Percentiles rank a stretch among this genome's conserved stretches.
Evolutionary conservation across 257 asterid species (phyloP).

Genomic region (Rhazya stricta): DNA sequence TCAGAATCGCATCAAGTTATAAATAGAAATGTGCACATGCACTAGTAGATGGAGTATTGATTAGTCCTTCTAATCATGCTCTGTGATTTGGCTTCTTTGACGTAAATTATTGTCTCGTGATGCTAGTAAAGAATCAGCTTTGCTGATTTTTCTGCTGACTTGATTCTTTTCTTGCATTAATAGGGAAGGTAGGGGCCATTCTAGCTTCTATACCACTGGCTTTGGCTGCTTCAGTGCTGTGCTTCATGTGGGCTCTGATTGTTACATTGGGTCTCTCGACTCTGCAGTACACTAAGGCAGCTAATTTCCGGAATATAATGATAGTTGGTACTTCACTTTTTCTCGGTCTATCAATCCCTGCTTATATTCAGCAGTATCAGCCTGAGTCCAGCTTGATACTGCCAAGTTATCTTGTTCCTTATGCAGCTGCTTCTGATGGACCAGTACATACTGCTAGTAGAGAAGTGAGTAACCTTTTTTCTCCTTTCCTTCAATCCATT

Average conservation of each 20-base stretch:
- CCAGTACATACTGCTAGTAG: constrained; percentile 60
- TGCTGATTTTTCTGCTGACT: constrained; percentile 1
- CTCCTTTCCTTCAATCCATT: constrained; percentile 11
- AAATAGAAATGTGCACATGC: not conserved
- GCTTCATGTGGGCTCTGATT: constrained; percentile 85
- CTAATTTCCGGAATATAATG: constrained; percentile 76
- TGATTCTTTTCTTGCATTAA: constrained; percentile 19
- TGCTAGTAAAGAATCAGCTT: not conserved
- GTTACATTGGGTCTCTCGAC: constrained; percentile 81
- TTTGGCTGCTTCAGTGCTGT: constrained; percentile 85
- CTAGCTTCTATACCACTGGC: constrained; percentile 97
- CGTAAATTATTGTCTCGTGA: not conserved
- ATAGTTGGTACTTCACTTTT: constrained; percentile 83
- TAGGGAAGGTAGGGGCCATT: constrained; percentile 92
- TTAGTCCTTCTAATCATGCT: not conserved
- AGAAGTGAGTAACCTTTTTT: constrained; percentile 45
- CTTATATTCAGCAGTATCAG: constrained; percentile 82
- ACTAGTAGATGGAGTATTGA: not conserved
- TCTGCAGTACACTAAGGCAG: constrained; percentile 66
- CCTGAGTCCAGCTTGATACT: constrained; percentile 66
- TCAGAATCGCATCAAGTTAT: not conserved
- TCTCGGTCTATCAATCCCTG: constrained; percentile 90
- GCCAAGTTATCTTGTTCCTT: constrained; percentile 83
- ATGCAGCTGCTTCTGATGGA: constrained; percentile 91
- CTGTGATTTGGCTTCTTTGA: not conserved